These are phyloP conservation scores for Phylloboletellus chloephorus DNA, from an alignment of 1,284 basidiomycete species.

Conservation along the genomic window DNA sequence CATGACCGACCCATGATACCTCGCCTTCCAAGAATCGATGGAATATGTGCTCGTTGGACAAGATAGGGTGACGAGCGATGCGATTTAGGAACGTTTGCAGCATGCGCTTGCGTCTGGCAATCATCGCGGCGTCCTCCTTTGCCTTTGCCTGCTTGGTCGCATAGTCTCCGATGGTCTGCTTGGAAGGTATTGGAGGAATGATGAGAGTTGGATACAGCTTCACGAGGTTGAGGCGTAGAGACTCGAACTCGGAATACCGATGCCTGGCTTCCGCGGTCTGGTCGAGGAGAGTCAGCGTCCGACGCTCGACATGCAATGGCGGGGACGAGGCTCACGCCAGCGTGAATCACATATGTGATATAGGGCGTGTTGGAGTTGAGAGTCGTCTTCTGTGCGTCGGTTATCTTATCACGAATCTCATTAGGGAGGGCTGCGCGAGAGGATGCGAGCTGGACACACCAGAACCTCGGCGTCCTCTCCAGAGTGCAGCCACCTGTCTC, in stretches of 20 bases:
- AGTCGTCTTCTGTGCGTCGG: slow-evolving; percentile 92
- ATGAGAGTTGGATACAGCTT: slow-evolving; percentile 95
- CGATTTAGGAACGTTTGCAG: slow-evolving; percentile 93
- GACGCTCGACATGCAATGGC: slow-evolving; percentile 1
- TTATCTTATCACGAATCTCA: slow-evolving; percentile 54
- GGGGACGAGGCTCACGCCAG: slow-evolving; percentile 56
- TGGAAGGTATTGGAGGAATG: slow-evolving; percentile 96
- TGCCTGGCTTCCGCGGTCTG: slow-evolving; percentile 83
- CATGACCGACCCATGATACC: slow-evolving; percentile 78
- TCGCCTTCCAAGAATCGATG: slow-evolving; percentile 94
- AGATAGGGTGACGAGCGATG: slow-evolving; percentile 82
- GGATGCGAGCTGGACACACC: slow-evolving; percentile 42
- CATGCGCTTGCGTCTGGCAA: slow-evolving; percentile 89
- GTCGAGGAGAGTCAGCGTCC: slow-evolving; percentile 9
- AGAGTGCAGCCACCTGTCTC: slow-evolving; percentile 71
- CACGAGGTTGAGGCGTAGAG: slow-evolving; percentile 77
- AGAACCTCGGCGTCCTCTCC: slow-evolving; percentile 75
- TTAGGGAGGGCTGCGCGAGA: slow-evolving; percentile 12
- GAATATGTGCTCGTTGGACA: slow-evolving; percentile 92
- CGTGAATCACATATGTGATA: slow-evolving; percentile 91
- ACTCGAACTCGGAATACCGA: slow-evolving; percentile 97
- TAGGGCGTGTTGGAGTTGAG: slow-evolving; percentile 83
- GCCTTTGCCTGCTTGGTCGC: slow-evolving; percentile 96
- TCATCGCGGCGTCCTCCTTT: slow-evolving; percentile 92
- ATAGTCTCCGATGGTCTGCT: slow-evolving; percentile 94